Conservation (phyloP, 2,329 filamentous ascomycete species). For the Epichloe baconii region DNA sequence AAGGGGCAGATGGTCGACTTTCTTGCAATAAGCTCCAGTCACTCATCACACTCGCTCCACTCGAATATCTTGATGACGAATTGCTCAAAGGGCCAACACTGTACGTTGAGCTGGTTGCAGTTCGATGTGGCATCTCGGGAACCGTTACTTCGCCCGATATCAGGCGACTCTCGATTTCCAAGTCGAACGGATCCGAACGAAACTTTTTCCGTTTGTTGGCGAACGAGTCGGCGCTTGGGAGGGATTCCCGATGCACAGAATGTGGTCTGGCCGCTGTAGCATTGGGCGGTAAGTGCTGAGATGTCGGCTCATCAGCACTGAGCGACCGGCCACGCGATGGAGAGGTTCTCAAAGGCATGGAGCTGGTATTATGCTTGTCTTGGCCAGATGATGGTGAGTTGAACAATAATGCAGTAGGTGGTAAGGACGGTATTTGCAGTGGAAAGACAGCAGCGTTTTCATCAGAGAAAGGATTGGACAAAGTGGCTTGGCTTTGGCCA, state of each 20-base stretch:
- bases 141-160: slow-evolving; percentile 9
- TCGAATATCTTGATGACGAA: slow-evolving; percentile 34
- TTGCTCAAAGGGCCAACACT: slow-evolving; percentile 30
- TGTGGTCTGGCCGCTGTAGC: slow-evolving; percentile 21
- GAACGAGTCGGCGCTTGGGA: slow-evolving; percentile 28
- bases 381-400: not conserved
- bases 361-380: slow-evolving; percentile 2
- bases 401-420: not conserved
- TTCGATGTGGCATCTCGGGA: slow-evolving; percentile 11
- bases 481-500: slow-evolving; percentile 1
- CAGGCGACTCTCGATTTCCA: slow-evolving; percentile 30
- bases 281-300: slow-evolving; percentile 14
- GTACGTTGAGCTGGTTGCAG: slow-evolving; percentile 25
- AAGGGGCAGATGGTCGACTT: not conserved
- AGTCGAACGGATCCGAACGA: slow-evolving; percentile 51
- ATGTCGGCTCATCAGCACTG: slow-evolving; percentile 13
- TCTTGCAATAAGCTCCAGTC: slow-evolving; percentile 19
- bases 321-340: slow-evolving; percentile 36
- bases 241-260: slow-evolving; percentile 25
- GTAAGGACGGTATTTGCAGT: slow-evolving; percentile 1
- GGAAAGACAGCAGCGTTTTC: slow-evolving; percentile 27
- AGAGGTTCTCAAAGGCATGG: slow-evolving; percentile 26
- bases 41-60: slow-evolving; percentile 38
- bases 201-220: slow-evolving; percentile 40
- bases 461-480: slow-evolving; percentile 34